Evolutionary conservation across 371 early-diverging fungal genomes (phyloP), one percentile per base, ranked within the genome.

Genomic region (Mortierella polycephala): DNA sequence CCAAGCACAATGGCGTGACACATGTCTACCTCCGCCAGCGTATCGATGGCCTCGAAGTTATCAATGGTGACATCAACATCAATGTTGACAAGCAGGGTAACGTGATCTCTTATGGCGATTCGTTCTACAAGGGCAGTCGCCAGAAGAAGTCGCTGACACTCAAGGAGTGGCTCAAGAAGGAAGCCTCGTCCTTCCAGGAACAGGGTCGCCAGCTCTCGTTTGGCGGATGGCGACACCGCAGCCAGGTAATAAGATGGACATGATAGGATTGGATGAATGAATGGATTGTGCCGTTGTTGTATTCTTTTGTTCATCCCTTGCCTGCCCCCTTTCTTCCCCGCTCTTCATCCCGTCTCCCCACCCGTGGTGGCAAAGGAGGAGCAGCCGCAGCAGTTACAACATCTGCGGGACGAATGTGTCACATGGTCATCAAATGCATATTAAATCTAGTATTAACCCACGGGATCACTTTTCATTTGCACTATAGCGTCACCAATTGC

Each of bases 41-140:
- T 11, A 83, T 93, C 52, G 75, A 91, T 67, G 94, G 93, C 7
- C 74, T 93, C 1, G 91, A 92, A 70, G 93, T 96, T 9, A 82
- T 89, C 56, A 96, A 96, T 73, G 94, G 90, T 47, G 89, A 91
- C 64, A 90, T 92, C 70, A 95, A 95, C 74, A 83, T 96, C 77
- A 94, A 95, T 68, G 81, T 96, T 23, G 91, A 93, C 80, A 71
- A 75, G 52, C 49, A 84, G 58, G 95, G 96, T 46, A 79, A 85
- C 45, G 81, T 96, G 55, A 83, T 95, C 41, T 88, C 92, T 8
- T 91, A 87, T 74, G 93, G 95, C 41, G 83, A 89, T 58, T 92
- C 94, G 14, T 93, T 96, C 82, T 83, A 83, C 71, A 70, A 74
- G 61, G 82, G 82, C 49, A 37, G 18, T 46, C 59, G 30, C 69